A percentile compares a stretch with the other conserved stretches of the same genome.
Evolutionary conservation across 1,139 yeast species (phyloP).

Genomic region (Zygosaccharomyces pseudobailii): DNA sequence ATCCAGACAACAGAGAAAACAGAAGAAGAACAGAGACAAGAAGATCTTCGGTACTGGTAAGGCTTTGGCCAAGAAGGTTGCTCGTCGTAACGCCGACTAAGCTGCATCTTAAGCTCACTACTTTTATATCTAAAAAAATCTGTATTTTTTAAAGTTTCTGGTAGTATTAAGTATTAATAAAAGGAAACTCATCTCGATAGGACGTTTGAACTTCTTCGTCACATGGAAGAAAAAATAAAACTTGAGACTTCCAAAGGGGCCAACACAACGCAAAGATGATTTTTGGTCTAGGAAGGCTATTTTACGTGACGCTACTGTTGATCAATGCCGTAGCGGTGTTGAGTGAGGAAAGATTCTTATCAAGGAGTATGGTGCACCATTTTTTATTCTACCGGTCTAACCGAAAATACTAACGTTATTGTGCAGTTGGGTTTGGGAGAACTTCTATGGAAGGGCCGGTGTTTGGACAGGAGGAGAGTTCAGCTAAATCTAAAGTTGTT

Average conservation of each 20-base stretch:
- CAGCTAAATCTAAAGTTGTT: constrained; percentile 54
- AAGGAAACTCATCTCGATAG: constrained; percentile 12
- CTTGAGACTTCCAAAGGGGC: not conserved
- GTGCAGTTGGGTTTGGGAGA: constrained; percentile 47
- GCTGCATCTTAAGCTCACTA: constrained; percentile 10
- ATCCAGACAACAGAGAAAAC: constrained; percentile 99
- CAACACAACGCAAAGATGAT: constrained; percentile 31
- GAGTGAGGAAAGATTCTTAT: constrained; percentile 76
- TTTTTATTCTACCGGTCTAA: not conserved
- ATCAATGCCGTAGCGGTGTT: constrained; percentile 76
- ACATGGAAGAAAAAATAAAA: constrained; percentile 2
- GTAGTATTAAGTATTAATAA: constrained; percentile 16
- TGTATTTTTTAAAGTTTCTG: constrained; percentile 16
- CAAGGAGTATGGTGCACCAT: constrained; percentile 48
- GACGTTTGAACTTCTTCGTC: constrained; percentile 5
- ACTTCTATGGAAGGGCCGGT: constrained; percentile 37
- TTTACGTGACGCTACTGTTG: constrained; percentile 61
- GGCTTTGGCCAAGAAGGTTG: constrained; percentile 89
- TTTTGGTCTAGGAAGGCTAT: constrained; percentile 69
- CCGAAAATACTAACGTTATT: not conserved
- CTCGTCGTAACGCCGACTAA: constrained; percentile 49
- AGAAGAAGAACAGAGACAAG: constrained; percentile 99
- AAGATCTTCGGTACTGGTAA: constrained; percentile 98
- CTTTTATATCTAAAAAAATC: constrained; percentile 11
- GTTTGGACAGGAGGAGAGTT: constrained; percentile 40